phyloP scores from a whole-genome alignment of 495 filamentous ascomycete genomes.

The Tuber umbilicatum region DNA sequence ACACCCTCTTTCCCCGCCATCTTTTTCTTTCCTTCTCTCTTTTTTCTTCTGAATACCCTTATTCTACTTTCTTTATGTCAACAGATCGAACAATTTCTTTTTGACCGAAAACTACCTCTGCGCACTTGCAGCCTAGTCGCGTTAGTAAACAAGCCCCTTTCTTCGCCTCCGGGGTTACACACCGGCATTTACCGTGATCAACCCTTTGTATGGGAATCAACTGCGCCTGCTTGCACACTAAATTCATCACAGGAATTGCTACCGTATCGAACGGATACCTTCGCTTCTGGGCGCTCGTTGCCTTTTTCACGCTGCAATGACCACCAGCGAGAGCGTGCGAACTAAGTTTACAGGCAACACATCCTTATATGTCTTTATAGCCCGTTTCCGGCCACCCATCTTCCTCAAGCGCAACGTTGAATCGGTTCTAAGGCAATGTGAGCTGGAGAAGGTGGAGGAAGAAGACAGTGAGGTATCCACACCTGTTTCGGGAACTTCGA shows the following conservation, averaged over 20 bases:
- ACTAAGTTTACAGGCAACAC: conserved; percentile 36
- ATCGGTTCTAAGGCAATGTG: conserved; percentile 30
- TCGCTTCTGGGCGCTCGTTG: neutral
- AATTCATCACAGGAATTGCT: neutral
- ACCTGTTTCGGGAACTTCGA: neutral
- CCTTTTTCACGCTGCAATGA: conserved; percentile 9
- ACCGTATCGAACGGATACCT: neutral
- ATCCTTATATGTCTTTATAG: conserved; percentile 30
- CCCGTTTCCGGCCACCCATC: conserved; percentile 28
- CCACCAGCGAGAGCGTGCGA: conserved; percentile 23
- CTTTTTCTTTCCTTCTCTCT: neutral
- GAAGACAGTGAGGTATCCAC: conserved; percentile 6
- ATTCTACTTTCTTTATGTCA: neutral
- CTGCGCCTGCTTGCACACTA: neutral
- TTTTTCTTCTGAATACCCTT: neutral
- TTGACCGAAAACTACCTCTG: neutral
- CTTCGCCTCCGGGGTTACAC: neutral
- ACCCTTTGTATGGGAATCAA: neutral
- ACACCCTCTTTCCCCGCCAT: neutral
- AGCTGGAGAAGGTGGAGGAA: conserved; percentile 6
- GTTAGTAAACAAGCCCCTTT: neutral
- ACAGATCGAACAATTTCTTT: neutral
- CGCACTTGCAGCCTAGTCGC: neutral
- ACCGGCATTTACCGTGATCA: neutral
- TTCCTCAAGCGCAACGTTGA: conserved; percentile 39